These are phyloP conservation scores for Adiantum capillusveneris DNA, from an alignment of 75 land plant species.

Conservation along the genomic window DNA sequence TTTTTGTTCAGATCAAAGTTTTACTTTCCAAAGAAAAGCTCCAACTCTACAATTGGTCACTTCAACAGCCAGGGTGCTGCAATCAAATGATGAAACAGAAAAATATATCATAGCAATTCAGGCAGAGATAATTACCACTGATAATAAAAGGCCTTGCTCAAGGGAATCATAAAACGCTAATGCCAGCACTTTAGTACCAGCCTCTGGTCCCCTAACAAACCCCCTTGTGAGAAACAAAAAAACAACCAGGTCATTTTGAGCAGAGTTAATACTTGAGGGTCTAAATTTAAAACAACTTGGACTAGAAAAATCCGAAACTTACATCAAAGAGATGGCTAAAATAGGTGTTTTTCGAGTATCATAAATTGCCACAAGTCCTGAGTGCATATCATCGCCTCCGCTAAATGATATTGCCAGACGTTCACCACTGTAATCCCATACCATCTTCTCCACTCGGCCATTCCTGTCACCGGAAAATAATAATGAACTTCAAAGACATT, in stretches of 20 bases:
- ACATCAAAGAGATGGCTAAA: conserved; percentile 67
- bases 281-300: no score
- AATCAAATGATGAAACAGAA: no score
- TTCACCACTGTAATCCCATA: conserved; percentile 94
- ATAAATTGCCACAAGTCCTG: conserved; percentile 77
- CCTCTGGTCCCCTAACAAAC: conserved; percentile 85
- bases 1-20: background rate
- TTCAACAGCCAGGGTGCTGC: background rate
- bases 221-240: conserved; percentile 36
- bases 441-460: conserved; percentile 79
- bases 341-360: conserved; percentile 71
- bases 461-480: conserved; percentile 11
- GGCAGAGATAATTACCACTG: conserved; percentile 53
- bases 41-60: background rate
- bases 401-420: conserved; percentile 71
- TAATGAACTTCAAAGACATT: background rate
- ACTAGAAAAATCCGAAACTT: conserved; percentile 14
- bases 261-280: background rate
- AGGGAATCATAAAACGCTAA: conserved; percentile 76
- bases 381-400: conserved; percentile 58
- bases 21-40: background rate
- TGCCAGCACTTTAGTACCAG: conserved; percentile 55
- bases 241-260: background rate
- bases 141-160: conserved; percentile 75
- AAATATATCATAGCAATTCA: background rate